Evolutionary conservation across 2,329 filamentous ascomycete genomes (phyloP), one percentile per base, ranked within the genome.

Genomic region (Aspergillus oerlinghausenensis): DNA sequence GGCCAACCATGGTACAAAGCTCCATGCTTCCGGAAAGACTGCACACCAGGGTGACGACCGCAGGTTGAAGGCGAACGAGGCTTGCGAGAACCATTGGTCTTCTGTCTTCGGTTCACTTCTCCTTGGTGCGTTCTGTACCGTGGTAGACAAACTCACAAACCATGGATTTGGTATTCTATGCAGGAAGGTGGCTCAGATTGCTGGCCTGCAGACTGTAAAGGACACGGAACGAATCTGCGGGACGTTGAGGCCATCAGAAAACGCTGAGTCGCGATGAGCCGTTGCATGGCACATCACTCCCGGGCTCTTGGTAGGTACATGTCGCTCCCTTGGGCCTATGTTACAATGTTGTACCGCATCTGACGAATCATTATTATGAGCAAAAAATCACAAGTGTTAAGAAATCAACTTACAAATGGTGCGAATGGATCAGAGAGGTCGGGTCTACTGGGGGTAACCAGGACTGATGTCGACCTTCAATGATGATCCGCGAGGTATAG

Each of bases 1-100:
- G 9, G 23, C 54, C 54, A 63, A 61, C 60, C 60, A 61, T 62
- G 61, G 61, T 60, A 56, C 58, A 23, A 28, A 49, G 45, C 19
- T 56, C 26, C 19, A 52, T 49, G 47, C 54, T 28, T 47, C 47
- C 49, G 55, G 51, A 51, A 35, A 43, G 35, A 7, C 32, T 51
- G 7, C 29, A 38, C 54, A 35, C n/a, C 49, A 51, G 49, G 50
- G 47, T 42, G 53, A 56, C 48, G 42, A 49, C 49, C 38, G 47
- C 21, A 19, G 43, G 29, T 43, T 42, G 40, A 48, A 51, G 10
- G 19, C 32, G 14, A 47, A 43, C 10, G 21, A 28, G 47, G 35
- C 23, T 25, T 17, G 9, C 1, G n/a, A 29, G 49, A 32, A 58
- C 26, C 50, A 53, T 53, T 53, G 23, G n/a, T 29, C 38, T 21